phyloP scores from a whole-genome alignment of 352 stramenopile species.

The Plasmopara muralis region DNA sequence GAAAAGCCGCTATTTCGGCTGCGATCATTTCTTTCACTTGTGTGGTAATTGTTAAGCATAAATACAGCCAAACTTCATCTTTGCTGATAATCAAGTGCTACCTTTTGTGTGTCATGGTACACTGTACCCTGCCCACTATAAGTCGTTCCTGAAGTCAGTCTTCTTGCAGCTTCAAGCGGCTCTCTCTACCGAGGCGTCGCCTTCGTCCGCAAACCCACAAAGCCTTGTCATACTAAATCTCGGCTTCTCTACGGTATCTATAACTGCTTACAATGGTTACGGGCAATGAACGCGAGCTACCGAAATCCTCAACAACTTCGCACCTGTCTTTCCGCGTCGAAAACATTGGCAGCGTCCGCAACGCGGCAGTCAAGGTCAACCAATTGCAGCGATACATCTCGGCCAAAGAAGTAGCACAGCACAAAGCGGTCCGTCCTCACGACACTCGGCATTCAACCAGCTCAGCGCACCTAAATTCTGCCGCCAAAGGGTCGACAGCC shows the following conservation, averaged over 20 bases:
- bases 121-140: too few species aligned
- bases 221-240: neutral
- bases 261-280: conserved; percentile 27
- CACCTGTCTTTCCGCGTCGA: neutral
- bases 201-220: neutral
- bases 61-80: too few species aligned
- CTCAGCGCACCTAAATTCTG: conserved; percentile 23
- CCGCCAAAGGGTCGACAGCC: conserved; percentile 2
- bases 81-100: too few species aligned
- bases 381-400: conserved; percentile 52
- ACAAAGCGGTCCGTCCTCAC: conserved; percentile 28
- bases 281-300: conserved; percentile 22
- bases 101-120: too few species aligned
- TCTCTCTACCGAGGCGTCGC: conserved; percentile 26
- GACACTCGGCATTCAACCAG: conserved; percentile 39
- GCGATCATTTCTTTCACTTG: too few species aligned
- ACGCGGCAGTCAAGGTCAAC: conserved; percentile 7
- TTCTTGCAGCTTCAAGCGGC: conserved; percentile 14
- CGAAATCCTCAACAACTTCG: conserved; percentile 5
- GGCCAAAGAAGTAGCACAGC: conserved; percentile 61
- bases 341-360: conserved; percentile 9
- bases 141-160: too few species aligned
- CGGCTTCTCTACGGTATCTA: conserved; percentile 5
- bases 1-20: too few species aligned
- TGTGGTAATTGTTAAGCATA: too few species aligned